Base-by-base conservation (phyloP, 2,329 filamentous ascomycete genomes). In the Exophiala calicioides region DNA sequence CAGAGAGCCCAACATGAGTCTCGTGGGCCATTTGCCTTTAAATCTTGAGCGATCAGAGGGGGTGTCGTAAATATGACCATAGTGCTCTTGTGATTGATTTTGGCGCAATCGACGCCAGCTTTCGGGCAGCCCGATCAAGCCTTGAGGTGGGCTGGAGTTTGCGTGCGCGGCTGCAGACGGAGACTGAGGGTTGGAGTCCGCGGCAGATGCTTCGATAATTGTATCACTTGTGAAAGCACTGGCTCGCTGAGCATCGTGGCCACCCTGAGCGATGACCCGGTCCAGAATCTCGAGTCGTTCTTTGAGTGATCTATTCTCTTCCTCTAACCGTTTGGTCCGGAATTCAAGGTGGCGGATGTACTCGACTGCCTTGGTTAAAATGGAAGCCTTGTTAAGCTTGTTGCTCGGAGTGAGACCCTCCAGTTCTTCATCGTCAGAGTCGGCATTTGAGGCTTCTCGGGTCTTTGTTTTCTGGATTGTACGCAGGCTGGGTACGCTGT, bases 321-420 rank as follows among this genome's bases (percentile, higher is more conserved):
- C 88, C 41, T 84, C 74, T 7, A 96, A 73, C 4, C 86, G 82
- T 56, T 83, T 86, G 60, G 95, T 95, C 9, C 90, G 83, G 71
- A 94, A 94, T 67, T 97, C 91, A 1, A 97, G 73, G 68, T 97
- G 90, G 27, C 85, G 81, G 57, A 97, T 97, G 60, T 97, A 97
- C 65, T 97, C 91, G 4, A 91, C 96, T 2, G 91, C 91, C 67
- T 97, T 97, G 56, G 88, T 90, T 32, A 97, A 72, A 39, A 97
- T 89, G 2, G 90, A 96, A n/a, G 91, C 91, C 68, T 97, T 97
- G 74, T 97, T 97, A 20, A 96, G 75, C 68, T 97, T 97, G 71
- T 94, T 90, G 4, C 90, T 89, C 1, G 90, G 87, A 2, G 89
- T 85, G 40, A 93, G 73, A 40, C 89, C 89, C 59, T 94, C 84